These are phyloP conservation scores for Bathelium albidoporum DNA, from an alignment of 495 filamentous ascomycete species.

Conservation along the genomic window DNA sequence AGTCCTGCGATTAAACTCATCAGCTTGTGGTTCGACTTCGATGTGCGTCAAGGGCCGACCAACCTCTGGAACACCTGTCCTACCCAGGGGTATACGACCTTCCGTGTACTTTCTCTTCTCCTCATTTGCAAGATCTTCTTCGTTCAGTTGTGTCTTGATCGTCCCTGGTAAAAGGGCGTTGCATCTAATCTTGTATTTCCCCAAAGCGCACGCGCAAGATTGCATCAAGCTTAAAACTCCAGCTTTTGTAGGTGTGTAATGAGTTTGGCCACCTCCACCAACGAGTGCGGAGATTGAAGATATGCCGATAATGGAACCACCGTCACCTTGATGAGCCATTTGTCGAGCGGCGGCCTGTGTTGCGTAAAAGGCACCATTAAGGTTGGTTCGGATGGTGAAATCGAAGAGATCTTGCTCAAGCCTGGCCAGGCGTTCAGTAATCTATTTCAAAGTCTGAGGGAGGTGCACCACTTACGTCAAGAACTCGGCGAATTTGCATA, in stretches of 20 bases:
- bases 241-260: constrained; percentile 90
- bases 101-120: constrained; percentile 77
- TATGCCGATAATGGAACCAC: constrained; percentile 75
- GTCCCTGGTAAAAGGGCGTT: constrained; percentile 84
- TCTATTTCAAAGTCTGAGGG: neutral
- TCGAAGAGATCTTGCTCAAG: constrained; percentile 51
- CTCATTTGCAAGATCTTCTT: constrained; percentile 61
- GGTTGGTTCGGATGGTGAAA: constrained; percentile 62
- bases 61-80: constrained; percentile 48
- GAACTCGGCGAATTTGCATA: constrained; percentile 77
- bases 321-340: constrained; percentile 57
- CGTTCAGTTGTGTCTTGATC: constrained; percentile 76
- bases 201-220: constrained; percentile 67
- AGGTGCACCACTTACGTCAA: constrained; percentile 42
- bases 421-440: constrained; percentile 20
- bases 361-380: constrained; percentile 77
- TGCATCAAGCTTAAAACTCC: constrained; percentile 79
- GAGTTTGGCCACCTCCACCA: constrained; percentile 67
- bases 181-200: constrained; percentile 65
- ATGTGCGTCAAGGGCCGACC: neutral
- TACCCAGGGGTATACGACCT: constrained; percentile 67
- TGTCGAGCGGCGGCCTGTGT: constrained; percentile 73
- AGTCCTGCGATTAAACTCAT: constrained; percentile 35
- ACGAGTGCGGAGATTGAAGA: constrained; percentile 78
- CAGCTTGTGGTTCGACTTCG: neutral